Conservation (phyloP, 768 basidiomycete species). For the Tylopilus rubrobrunneus region DNA sequence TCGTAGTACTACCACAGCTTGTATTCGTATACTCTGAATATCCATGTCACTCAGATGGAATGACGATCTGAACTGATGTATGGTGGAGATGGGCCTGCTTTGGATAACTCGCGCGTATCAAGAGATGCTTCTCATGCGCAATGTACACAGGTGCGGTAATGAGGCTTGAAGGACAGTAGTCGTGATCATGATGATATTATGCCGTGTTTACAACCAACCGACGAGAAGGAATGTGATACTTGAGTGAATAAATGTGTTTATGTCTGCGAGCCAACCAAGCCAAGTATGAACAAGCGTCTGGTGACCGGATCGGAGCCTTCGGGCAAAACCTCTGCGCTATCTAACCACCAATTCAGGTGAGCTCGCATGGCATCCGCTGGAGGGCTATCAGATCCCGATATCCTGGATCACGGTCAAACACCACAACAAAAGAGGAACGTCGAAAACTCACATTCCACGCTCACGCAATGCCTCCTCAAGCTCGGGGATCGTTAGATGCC, state of each 20-base stretch:
- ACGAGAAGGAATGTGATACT: slow-evolving; percentile 1
- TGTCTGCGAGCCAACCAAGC: slow-evolving; percentile 31
- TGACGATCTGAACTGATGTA: no score
- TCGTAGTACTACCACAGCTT: not conserved
- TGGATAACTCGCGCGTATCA: not conserved
- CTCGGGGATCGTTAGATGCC: slow-evolving; percentile 48
- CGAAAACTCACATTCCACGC: slow-evolving; percentile 65
- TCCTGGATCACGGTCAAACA: slow-evolving; percentile 32
- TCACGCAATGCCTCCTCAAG: slow-evolving; percentile 66
- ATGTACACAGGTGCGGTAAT: not conserved
- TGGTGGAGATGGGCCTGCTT: no score
- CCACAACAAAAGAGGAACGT: not conserved
- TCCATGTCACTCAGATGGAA: not conserved
- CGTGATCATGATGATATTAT: slow-evolving; percentile 5
- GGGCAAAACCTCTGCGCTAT: slow-evolving; percentile 37
- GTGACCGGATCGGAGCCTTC: slow-evolving; percentile 37
- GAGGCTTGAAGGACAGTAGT: slow-evolving; percentile 4
- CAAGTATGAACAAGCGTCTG: slow-evolving; percentile 50
- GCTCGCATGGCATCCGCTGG: slow-evolving; percentile 43
- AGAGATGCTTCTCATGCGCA: not conserved
- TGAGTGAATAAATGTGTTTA: slow-evolving; percentile 4
- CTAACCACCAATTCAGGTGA: slow-evolving; percentile 64
- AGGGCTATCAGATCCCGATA: slow-evolving; percentile 30
- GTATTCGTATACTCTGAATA: not conserved
- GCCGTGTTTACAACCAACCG: slow-evolving; percentile 9